Conservation (phyloP, 768 basidiomycete genomes). For the Lactarius pseudohatsudake region DNA sequence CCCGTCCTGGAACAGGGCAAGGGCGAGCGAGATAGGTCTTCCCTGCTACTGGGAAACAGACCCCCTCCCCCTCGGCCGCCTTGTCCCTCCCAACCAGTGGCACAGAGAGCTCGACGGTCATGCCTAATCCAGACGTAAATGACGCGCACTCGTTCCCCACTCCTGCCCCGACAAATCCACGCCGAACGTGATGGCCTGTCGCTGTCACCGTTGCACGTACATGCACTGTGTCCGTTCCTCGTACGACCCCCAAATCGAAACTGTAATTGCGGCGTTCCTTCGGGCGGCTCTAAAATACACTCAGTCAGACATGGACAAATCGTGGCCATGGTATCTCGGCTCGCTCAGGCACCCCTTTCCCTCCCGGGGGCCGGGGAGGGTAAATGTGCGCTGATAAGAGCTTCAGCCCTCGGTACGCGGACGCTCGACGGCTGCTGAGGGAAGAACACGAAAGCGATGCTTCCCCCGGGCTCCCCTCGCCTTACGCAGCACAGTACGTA, state of each 20-base stretch:
- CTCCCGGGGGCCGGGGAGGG: neutral
- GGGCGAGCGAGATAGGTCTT: neutral
- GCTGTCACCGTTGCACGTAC: neutral
- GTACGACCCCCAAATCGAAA: neutral
- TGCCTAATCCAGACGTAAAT: neutral
- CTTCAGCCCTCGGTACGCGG: neutral
- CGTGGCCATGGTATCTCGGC: neutral
- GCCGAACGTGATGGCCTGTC: neutral
- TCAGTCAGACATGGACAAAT: neutral
- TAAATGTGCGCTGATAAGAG: neutral
- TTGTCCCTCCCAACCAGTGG: constrained; percentile 1
- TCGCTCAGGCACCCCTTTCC: neutral
- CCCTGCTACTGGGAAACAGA: neutral
- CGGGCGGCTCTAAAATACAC: neutral
- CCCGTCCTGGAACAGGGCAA: neutral
- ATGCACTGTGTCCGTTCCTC: neutral
- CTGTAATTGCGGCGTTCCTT: neutral
- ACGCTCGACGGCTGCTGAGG: neutral
- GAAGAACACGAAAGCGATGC: neutral
- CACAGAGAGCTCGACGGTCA: constrained; percentile 3
- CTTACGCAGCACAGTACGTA: neutral
- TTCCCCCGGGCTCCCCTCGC: neutral
- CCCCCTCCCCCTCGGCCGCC: neutral
- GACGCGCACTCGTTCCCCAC: neutral
- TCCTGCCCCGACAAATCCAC: neutral